Evolutionary conservation across 768 basidiomycete genomes (phyloP).

Genomic region (Lactifluus echinatus): DNA sequence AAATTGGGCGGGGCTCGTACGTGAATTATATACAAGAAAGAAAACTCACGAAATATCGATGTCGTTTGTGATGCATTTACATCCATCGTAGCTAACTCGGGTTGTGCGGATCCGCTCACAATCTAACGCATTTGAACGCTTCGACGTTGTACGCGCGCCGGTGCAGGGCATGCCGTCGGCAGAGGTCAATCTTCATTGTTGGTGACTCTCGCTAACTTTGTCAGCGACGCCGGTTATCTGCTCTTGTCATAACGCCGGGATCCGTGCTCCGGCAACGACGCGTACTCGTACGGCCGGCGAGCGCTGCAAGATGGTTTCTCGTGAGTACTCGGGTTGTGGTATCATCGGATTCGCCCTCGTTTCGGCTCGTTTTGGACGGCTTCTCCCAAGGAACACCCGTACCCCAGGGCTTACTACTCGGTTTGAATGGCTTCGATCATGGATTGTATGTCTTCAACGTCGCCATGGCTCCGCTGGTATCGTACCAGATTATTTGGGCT

Average conservation of each 20-base stretch:
- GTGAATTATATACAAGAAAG: too few species aligned
- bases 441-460: neutral
- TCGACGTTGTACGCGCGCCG: conserved; percentile 8
- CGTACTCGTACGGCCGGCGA: too few species aligned
- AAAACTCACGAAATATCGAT: conserved; percentile 21
- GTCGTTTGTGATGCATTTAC: conserved; percentile 25
- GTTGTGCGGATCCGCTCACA: conserved; percentile 25
- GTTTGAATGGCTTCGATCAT: neutral
- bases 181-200: too few species aligned
- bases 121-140: conserved; percentile 28
- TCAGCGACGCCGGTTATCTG: neutral
- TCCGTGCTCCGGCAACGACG: too few species aligned
- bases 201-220: neutral
- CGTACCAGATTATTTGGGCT: neutral
- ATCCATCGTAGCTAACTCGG: conserved; percentile 28
- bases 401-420: too few species aligned
- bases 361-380: too few species aligned
- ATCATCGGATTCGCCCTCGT: too few species aligned
- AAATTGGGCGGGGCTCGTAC: too few species aligned
- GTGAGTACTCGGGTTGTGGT: too few species aligned
- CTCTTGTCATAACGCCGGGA: neutral
- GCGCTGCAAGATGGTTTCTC: too few species aligned
- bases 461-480: neutral
- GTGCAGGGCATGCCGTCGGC: too few species aligned
- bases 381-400: too few species aligned